Conservation (phyloP, 331 rosid genomes). For the Phaseolus coccineus region DNA sequence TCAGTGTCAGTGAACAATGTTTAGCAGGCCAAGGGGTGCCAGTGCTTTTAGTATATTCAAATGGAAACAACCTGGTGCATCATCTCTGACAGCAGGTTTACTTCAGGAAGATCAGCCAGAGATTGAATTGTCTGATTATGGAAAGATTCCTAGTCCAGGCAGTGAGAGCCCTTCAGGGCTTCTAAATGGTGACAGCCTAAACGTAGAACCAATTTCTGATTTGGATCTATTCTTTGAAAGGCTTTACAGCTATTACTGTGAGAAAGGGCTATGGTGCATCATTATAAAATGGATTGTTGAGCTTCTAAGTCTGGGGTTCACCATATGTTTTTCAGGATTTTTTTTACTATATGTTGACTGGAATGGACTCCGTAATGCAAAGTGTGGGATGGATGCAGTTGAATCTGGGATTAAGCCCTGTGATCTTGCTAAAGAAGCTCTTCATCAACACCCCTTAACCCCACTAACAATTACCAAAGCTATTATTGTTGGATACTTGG, state of each 20-base stretch:
- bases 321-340: slow-evolving; percentile 89
- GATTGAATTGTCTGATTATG: slow-evolving; percentile 76
- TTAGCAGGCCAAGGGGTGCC: slow-evolving; percentile 62
- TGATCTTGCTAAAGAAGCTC: slow-evolving; percentile 91
- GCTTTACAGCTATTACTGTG: slow-evolving; percentile 86
- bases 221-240: slow-evolving; percentile 96
- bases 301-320: slow-evolving; percentile 87
- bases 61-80: slow-evolving; percentile 62
- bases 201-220: slow-evolving; percentile 83
- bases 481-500: slow-evolving; percentile 88
- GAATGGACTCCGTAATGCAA: slow-evolving; percentile 93
- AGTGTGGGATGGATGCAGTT: slow-evolving; percentile 97
- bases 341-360: slow-evolving; percentile 86
- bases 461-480: slow-evolving; percentile 80
- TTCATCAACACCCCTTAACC: slow-evolving; percentile 76
- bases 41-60: slow-evolving; percentile 60
- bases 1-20: slow-evolving; percentile 80
- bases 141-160: slow-evolving; percentile 73
- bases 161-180: slow-evolving; percentile 97
- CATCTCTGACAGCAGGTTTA: slow-evolving; percentile 66
- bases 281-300: slow-evolving; percentile 92
- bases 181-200: slow-evolving; percentile 75
- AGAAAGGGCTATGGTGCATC: slow-evolving; percentile 94
- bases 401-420: slow-evolving; percentile 92
- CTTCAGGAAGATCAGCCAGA: slow-evolving; percentile 70